Evolutionary conservation across 164 flowering plant genomes (phyloP), one percentile per base, ranked within the genome.

Genomic region (Santalum album): DNA sequence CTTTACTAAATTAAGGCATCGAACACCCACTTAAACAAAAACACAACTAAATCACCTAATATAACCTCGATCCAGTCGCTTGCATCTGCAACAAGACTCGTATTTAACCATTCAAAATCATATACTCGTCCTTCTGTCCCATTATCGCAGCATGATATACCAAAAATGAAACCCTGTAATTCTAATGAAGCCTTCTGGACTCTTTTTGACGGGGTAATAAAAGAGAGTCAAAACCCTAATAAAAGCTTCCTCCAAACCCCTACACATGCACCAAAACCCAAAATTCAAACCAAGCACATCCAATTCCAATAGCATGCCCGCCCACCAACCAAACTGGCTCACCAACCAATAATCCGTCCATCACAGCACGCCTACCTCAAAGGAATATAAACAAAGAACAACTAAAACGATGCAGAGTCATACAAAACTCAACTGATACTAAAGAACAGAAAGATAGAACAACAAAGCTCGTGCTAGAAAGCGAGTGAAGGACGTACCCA

Each of bases 401-500:
- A 9, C 25, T 20, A 20, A 12, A 45, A 45, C 45, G 21, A 17
- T 5, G 6, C 45, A 42, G 11, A n/a, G 6, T n/a, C n/a, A 42
- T 17, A 42, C 45, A 17, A 42, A 10, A 18, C 20, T 9, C 40
- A 12, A 42, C 21, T 18, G 45, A 17, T 4, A 17, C 2, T 18
- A 2, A 6, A 18, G 9, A 45, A 20, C 3, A 20, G 19, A 20
- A 20, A 20, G 6, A 2, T 7, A 9, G 2, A 4, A 43, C 12
- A n/a, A n/a, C 22, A n/a, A 43, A 60, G 52, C 19, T 6, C 36
- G 12, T 0, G 36, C n/a, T 12, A 27, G 19, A 39, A 45, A 29
- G 12, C 7, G 38, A 16, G 20, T 24, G 16, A 63, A 55, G 6
- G 21, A 51, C 75, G 2, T 82, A 90, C 97, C 68, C 83, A n/a